Conservation (phyloP, 108 stramenopile genomes). For the Craspedostauros australis region DNA sequence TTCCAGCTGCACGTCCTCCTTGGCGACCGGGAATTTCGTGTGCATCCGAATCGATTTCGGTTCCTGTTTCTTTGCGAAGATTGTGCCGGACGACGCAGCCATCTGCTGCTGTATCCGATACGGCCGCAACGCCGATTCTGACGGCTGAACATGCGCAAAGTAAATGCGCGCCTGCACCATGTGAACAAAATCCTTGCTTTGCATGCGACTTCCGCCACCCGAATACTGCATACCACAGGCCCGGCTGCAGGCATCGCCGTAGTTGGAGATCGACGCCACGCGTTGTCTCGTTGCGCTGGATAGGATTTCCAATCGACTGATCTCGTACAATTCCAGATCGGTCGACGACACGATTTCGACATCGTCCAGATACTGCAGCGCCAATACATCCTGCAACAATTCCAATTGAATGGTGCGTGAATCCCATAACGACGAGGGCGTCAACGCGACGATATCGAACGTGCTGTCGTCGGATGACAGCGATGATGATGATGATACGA, state of each 20-base stretch:
- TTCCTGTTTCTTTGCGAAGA: too few relatives aligned
- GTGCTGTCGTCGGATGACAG: background rate
- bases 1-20: too few relatives aligned
- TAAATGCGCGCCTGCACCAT: slow-evolving; percentile 6
- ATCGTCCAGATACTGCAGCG: background rate
- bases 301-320: slow-evolving; percentile 9
- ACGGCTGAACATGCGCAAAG: too few relatives aligned
- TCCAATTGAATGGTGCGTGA: slow-evolving; percentile 13
- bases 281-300: background rate
- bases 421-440: slow-evolving; percentile 7
- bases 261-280: slow-evolving; percentile 16
- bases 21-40: too few relatives aligned
- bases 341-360: background rate
- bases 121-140: too few relatives aligned
- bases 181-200: slow-evolving; percentile 12
- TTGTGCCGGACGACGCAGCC: too few relatives aligned
- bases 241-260: slow-evolving; percentile 20
- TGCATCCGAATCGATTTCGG: too few relatives aligned
- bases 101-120: too few relatives aligned
- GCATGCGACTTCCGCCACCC: too few relatives aligned
- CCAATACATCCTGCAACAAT: slow-evolving; percentile 3
- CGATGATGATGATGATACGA: background rate
- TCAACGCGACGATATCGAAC: slow-evolving; percentile 13
- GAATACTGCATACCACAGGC: slow-evolving; percentile 11
- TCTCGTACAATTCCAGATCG: slow-evolving; percentile 12